A percentile compares a stretch with the other conserved stretches of the same genome.
Conservation (phyloP, 176 grass and related monocot genomes). For the Juncus effusus region DNA sequence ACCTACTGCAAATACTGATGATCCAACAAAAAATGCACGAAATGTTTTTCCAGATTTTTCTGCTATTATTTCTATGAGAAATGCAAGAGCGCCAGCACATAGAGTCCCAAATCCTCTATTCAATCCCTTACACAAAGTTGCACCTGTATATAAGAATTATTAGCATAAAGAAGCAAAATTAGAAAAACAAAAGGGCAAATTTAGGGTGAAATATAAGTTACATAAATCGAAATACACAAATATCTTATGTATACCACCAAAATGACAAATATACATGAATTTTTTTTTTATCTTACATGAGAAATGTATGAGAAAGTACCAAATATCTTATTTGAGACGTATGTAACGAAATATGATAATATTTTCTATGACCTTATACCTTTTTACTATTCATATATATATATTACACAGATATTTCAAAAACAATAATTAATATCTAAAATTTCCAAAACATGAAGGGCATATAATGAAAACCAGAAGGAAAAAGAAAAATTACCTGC, state of each 20-base stretch:
- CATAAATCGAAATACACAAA: neutral
- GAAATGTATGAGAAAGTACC: neutral
- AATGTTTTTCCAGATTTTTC: constrained; percentile 47
- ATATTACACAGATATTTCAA: too few species aligned
- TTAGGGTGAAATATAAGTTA: neutral
- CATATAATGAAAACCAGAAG: neutral
- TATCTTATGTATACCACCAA: neutral
- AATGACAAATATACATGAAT: neutral
- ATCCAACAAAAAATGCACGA: constrained; percentile 55
- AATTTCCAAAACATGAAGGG: neutral
- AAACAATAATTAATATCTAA: too few species aligned
- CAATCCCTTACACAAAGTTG: constrained; percentile 91
- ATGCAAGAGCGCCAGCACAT: constrained; percentile 64
- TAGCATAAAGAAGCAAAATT: neutral
- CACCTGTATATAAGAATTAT: constrained; percentile 32
- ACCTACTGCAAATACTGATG: constrained; percentile 82
- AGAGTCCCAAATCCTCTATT: constrained; percentile 91
- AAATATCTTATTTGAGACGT: too few species aligned
- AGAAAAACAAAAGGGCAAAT: neutral
- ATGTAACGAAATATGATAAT: too few species aligned
- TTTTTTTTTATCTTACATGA: neutral
- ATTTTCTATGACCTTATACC: too few species aligned
- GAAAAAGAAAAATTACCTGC: constrained; percentile 48
- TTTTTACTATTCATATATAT: too few species aligned
- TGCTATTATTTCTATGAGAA: constrained; percentile 78